Conservation (phyloP, 192 early-diverging fungal genomes). For the Coemansia guatemalensis region DNA sequence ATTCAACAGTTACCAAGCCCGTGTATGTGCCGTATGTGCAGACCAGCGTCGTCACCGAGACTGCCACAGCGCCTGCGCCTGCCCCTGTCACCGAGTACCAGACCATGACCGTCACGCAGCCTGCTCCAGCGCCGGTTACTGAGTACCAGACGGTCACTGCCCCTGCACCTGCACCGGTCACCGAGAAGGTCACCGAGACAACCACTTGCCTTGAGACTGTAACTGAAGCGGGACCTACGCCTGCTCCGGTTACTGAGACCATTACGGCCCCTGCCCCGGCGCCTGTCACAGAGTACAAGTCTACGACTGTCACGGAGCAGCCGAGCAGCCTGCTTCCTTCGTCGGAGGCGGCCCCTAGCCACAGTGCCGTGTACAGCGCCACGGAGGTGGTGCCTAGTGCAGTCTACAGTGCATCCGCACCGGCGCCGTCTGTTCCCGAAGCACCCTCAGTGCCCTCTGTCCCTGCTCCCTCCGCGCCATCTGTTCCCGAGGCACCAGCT, state of each 20-base stretch:
- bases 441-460: not conserved
- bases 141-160: constrained; percentile 19
- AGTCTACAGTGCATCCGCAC: not conserved
- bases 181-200: constrained; percentile 19
- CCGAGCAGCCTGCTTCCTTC: constrained; percentile 10
- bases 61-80: constrained; percentile 26
- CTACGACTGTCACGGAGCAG: constrained; percentile 16
- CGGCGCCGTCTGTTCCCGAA: constrained; percentile 8
- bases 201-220: constrained; percentile 17
- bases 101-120: constrained; percentile 23
- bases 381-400: too few species aligned
- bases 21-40: constrained; percentile 53
- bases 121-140: constrained; percentile 19
- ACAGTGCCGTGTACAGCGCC: constrained; percentile 18
- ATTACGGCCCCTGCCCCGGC: constrained; percentile 28
- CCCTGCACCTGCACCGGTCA: constrained; percentile 24
- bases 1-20: constrained; percentile 42
- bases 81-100: constrained; percentile 22
- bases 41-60: constrained; percentile 37
- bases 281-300: constrained; percentile 22
- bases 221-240: constrained; percentile 20
- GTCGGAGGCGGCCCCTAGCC: not conserved
- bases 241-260: constrained; percentile 32
- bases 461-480: not conserved
- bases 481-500: constrained; percentile 1